Base-by-base conservation (phyloP, 2,329 filamentous ascomycete genomes). In the Aspergillus sojae region DNA sequence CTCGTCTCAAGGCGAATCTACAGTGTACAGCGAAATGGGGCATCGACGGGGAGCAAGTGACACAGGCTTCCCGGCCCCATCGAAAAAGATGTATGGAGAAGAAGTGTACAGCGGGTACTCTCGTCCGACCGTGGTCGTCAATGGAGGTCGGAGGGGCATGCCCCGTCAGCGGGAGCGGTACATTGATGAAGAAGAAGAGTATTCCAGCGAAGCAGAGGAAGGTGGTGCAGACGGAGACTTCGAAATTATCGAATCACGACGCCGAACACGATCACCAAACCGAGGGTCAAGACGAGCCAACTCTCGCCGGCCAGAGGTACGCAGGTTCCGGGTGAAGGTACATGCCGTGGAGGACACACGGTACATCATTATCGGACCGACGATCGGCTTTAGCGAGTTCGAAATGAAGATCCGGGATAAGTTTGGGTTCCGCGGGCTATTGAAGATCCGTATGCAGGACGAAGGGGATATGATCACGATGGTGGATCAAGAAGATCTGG, bases 391-490 rank as follows among this genome's bases (percentile, higher is more conserved):
- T 76, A 82, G 85, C 6, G 91, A 94, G 63, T 88, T 99, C 52
- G 88, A 90, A 46, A 88, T 90, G 65, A 89, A 89, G 64, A 91
- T 99, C 63, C 86, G 90, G 54, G 90, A 93, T 66, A 99, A 99
- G 80, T 97, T 98, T 74, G 89, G 86, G 16, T 83, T 97, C 66
- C 74, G 71, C 39, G 71, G 72, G 61, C 83, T 86, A 61, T 82
- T 89, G 65, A 87, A 88, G 62, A 94, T 97, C 82, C 96, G 94
- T 84, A 90, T 97, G 79, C 95, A 95, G 83, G 95, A 98, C 70
- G 84, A 90, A 61, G 91, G 91, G 3, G 94, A 98, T 74, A 94
- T 97, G 91, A 96, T 99, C 74, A 97, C 94, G 36, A 90, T 99
- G 87, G 93, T 91, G 34, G 95, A 99, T 77, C 92, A 97, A 78